A percentile compares a stretch with the other conserved stretches of the same genome.
Evolutionary conservation across 2,329 filamentous ascomycete genomes (phyloP).

Genomic region (Lachnellula hyalina): DNA sequence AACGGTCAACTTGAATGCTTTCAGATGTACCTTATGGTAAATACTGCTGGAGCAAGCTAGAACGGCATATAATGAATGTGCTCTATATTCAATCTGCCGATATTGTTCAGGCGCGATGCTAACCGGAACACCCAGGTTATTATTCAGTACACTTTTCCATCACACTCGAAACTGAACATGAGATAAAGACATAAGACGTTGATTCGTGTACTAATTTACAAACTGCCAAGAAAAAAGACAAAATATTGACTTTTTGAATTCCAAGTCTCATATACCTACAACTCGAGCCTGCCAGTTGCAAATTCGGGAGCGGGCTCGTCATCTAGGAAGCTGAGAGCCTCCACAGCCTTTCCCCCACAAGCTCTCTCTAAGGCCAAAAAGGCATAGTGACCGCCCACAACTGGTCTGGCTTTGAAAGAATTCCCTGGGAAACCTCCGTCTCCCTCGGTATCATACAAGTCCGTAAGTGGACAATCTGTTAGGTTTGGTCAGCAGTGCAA

Average conservation of each 20-base stretch:
- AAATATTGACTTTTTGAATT: background rate
- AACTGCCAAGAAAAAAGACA: background rate
- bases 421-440: conserved; percentile 68
- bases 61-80: no score
- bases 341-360: conserved; percentile 63
- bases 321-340: conserved; percentile 49
- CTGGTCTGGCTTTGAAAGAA: conserved; percentile 74
- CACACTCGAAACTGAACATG: background rate
- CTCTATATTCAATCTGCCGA: no score
- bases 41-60: no score
- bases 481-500: conserved; percentile 13
- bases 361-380: conserved; percentile 77
- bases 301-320: conserved; percentile 23
- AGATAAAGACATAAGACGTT: background rate
- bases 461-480: conserved; percentile 67
- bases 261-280: conserved; percentile 10
- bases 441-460: conserved; percentile 77
- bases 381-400: conserved; percentile 81
- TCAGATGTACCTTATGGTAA: no score
- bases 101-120: no score
- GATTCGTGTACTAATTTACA: no score
- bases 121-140: no score
- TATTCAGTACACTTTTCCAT: no score
- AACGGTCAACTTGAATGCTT: no score
- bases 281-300: conserved; percentile 8